Percentiles rank a stretch among this genome's conserved stretches.
phyloP scores from a whole-genome alignment of 2,329 filamentous ascomycete genomes.

The Aspergillus sp. region DNA sequence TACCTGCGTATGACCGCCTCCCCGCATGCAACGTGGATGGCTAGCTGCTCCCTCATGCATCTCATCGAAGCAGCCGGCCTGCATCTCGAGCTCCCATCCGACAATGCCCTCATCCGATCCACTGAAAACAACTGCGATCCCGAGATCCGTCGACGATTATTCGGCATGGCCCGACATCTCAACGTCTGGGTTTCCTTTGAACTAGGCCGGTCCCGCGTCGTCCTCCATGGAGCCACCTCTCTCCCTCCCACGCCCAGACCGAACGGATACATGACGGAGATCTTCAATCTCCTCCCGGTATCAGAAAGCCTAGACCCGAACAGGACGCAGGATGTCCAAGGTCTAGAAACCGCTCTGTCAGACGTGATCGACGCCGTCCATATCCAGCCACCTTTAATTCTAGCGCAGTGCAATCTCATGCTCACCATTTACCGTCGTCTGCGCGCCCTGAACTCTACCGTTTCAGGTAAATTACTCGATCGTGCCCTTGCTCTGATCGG shows the following conservation, averaged over 20 bases:
- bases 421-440: constrained; percentile 54
- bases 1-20: constrained; percentile 52
- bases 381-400: constrained; percentile 38
- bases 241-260: constrained; percentile 34
- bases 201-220: constrained; percentile 50
- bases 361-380: constrained; percentile 39
- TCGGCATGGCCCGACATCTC: constrained; percentile 52
- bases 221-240: constrained; percentile 43
- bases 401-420: constrained; percentile 52
- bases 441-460: constrained; percentile 45
- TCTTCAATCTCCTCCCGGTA: constrained; percentile 50
- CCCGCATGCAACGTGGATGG: constrained; percentile 52
- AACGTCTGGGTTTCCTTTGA: constrained; percentile 59
- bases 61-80: constrained; percentile 49
- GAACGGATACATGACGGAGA: constrained; percentile 43
- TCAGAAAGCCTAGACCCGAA: constrained; percentile 53
- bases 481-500: constrained; percentile 43
- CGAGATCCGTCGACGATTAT: constrained; percentile 40
- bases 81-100: constrained; percentile 22
- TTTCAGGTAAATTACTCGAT: constrained; percentile 41
- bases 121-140: constrained; percentile 14
- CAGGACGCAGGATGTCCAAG: constrained; percentile 35
- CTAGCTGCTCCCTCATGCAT: constrained; percentile 55
- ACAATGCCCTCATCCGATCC: constrained; percentile 9
- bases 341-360: constrained; percentile 41